Evolutionary conservation across 106 monocot genomes (phyloP).

Genomic region (Phalaenopsis aphrodite): DNA sequence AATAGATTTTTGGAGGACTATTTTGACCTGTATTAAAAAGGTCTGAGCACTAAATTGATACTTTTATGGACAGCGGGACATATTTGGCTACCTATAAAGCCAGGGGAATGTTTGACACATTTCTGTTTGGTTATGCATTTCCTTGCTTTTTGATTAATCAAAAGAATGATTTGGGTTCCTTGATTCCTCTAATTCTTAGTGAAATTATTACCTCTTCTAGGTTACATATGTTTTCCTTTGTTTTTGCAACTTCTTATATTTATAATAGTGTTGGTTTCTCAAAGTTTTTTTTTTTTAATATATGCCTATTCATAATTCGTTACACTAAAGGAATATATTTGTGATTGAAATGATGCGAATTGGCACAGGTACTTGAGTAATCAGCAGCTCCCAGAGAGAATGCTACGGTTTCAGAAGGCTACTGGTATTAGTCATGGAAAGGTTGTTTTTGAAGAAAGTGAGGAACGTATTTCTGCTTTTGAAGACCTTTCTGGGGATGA

Average conservation of each 20-base stretch:
- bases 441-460: slow-evolving; percentile 18
- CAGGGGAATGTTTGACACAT: too few relatives aligned
- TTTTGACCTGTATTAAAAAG: too few relatives aligned
- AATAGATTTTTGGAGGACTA: too few relatives aligned
- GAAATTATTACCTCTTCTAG: neutral
- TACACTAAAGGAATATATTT: neutral
- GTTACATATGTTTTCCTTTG: neutral
- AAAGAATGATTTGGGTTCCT: neutral
- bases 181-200: neutral
- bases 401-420: slow-evolving; percentile 54
- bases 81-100: too few relatives aligned
- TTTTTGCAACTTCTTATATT: neutral
- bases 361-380: slow-evolving; percentile 66
- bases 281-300: neutral
- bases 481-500: slow-evolving; percentile 33
- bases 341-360: neutral
- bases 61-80: too few relatives aligned
- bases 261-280: neutral
- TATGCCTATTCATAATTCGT: neutral
- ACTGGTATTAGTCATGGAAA: slow-evolving; percentile 20
- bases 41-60: too few relatives aligned
- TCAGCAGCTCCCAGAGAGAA: slow-evolving; percentile 71
- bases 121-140: neutral
- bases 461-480: slow-evolving; percentile 20
- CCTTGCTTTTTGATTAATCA: neutral